Evolutionary conservation across 2,329 filamentous ascomycete genomes (phyloP).

Genomic region (Alternaria triticina): DNA sequence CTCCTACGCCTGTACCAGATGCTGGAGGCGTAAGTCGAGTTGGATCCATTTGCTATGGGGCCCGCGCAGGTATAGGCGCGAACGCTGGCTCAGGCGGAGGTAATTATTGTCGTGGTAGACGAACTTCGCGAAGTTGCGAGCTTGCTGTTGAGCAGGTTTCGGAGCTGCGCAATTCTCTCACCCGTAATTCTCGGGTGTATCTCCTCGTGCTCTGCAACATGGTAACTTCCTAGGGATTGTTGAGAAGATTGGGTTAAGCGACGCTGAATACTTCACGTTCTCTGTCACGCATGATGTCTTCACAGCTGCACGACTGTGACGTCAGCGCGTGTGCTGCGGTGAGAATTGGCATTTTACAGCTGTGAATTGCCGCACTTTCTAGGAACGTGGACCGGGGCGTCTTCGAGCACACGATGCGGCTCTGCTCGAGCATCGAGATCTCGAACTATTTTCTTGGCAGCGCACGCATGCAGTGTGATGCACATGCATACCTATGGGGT

Average conservation of each 20-base stretch:
- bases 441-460: neutral
- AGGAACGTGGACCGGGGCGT: neutral
- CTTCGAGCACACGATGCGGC: neutral
- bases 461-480: neutral
- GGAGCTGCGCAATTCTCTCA: conserved; percentile 5
- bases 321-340: neutral
- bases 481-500: neutral
- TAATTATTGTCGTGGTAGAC: neutral
- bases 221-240: no score
- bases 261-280: neutral
- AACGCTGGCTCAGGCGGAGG: neutral
- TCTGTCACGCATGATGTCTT: neutral
- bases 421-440: neutral
- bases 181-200: conserved; percentile 3
- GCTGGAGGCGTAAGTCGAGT: neutral
- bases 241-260: neutral
- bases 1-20: neutral
- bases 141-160: neutral
- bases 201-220: no score
- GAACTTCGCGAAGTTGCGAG: neutral
- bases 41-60: neutral
- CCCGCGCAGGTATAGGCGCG: neutral
- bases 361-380: neutral
- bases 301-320: neutral
- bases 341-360: neutral